A percentile compares a stretch with the other conserved stretches of the same genome.
Evolutionary conservation across 2,329 filamentous ascomycete genomes (phyloP).

Genomic region (Taxawa tesnikishii): DNA sequence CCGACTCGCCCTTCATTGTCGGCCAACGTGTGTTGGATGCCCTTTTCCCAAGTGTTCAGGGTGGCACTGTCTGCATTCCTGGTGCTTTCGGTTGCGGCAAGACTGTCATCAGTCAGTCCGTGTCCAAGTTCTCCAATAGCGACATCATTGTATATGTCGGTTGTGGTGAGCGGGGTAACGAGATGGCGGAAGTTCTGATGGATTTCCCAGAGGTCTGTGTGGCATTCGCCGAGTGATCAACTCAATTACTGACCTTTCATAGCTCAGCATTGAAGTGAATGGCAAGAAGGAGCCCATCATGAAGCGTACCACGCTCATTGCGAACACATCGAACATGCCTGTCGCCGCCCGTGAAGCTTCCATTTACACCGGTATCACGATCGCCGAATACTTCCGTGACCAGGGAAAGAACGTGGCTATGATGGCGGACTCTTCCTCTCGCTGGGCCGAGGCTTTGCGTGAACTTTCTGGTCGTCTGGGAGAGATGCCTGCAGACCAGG

Average conservation of each 20-base stretch:
- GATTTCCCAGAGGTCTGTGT: conserved; percentile 74
- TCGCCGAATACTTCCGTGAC: conserved; percentile 94
- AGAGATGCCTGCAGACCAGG: conserved; percentile 99
- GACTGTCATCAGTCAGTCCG: conserved; percentile 96
- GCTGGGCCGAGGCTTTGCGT: conserved; percentile 97
- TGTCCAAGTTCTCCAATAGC: conserved; percentile 99
- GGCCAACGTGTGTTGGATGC: conserved; percentile 94
- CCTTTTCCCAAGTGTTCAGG: conserved; percentile 91
- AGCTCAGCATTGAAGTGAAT: conserved; percentile 83
- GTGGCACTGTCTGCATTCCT: conserved; percentile 94
- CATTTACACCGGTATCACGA: conserved; percentile 93
- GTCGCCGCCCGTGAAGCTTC: conserved; percentile 96
- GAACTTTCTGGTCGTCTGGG: conserved; percentile 96
- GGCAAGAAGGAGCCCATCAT: conserved; percentile 97
- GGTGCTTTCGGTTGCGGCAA: conserved; percentile 98
- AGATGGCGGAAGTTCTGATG: conserved; percentile 99
- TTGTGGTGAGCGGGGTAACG: conserved; percentile 86
- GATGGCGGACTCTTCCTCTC: conserved; percentile 98
- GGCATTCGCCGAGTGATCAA: background rate
- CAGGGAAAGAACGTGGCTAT: conserved; percentile 96
- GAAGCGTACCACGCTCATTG: conserved; percentile 97
- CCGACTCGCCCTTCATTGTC: conserved; percentile 85
- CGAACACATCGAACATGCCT: conserved; percentile 99
- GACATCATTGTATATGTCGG: conserved; percentile 98
- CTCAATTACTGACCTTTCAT: conserved; percentile 14